phyloP scores from a whole-genome alignment of 1,139 yeast genomes.

The Hansenula anomala region DNA sequence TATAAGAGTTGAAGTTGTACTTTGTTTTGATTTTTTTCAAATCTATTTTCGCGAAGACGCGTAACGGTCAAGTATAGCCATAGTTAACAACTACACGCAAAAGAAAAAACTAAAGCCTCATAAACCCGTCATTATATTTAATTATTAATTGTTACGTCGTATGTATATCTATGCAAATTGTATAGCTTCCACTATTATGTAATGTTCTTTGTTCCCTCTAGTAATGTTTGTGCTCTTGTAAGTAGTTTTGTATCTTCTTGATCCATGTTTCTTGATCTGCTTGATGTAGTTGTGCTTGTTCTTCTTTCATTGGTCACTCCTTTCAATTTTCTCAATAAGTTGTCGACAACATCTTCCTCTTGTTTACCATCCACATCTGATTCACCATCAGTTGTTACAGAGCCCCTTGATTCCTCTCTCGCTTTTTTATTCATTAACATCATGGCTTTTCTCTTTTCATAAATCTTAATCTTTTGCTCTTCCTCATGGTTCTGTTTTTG shows the following conservation, averaged over 20 bases:
- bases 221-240: constrained; percentile 20
- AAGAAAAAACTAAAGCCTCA: too few species aligned
- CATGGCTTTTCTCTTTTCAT: constrained; percentile 63
- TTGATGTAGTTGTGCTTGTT: constrained; percentile 20
- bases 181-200: too few species aligned
- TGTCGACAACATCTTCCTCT: constrained; percentile 58
- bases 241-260: constrained; percentile 12
- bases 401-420: constrained; percentile 23
- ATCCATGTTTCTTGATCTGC: constrained; percentile 8
- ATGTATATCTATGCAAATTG: too few species aligned
- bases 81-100: too few species aligned
- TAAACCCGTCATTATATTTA: too few species aligned
- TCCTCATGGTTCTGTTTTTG: constrained; percentile 69
- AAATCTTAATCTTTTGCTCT: constrained; percentile 76
- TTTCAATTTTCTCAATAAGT: constrained; percentile 63
- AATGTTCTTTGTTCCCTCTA: constrained; percentile 20
- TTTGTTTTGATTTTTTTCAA: too few species aligned
- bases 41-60: too few species aligned
- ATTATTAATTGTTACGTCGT: too few species aligned
- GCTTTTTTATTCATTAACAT: constrained; percentile 24
- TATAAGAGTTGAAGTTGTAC: too few species aligned
- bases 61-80: too few species aligned
- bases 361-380: constrained; percentile 11
- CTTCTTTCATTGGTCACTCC: constrained; percentile 54
- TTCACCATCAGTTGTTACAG: constrained; percentile 14